Base-by-base conservation (phyloP, 352 stramenopile genomes). In the Phytophthora niederhauseri region DNA sequence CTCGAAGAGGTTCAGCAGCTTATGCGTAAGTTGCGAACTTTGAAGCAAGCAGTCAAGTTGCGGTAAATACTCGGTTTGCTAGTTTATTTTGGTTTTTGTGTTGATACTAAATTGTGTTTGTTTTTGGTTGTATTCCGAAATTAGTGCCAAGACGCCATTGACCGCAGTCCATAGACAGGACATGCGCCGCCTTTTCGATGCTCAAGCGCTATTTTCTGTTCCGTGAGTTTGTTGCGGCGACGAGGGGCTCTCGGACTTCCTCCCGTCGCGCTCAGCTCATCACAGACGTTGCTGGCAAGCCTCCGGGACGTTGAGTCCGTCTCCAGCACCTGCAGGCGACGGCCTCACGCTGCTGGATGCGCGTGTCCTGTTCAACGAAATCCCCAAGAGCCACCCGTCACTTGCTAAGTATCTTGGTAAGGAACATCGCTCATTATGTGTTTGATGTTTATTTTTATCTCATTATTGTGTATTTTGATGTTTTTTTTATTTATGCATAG, bases 351-450 rank as follows among this genome's bases (percentile, higher is more conserved):
- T 68, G 14, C 36, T 66, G 0, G 51, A 61, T 6, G 28, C 11
- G 0, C 26, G 61, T 17, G 53, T 41, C 11, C 17, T 57, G 1
- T 57, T 68, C 43, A 52, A 62, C 30, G 53, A 8, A 1, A 15
- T 68, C 0, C 4, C 58, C 2, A 17, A 62, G 3, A 52, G 15
- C 4, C 52, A 15, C 0, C 61, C 51, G 11, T 61, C 41, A 19
- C 48, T 68, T 3, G 0, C 36, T 0, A 50, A 57, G 4, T 68
- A 57, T 34, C 28, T 68, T 1, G 41, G 52, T 63, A 63, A 46
- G 53, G 8, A 51, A 15, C 34, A 43, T 43, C 34, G 34, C 12
- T 43, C 6, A 43, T 50, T 34, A 63, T 31, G 4, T 34, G 28
- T 60, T 19, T 41, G 34, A 41, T 51, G 19, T 43, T n/a, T 65